A percentile compares a stretch with the other conserved stretches of the same genome.
These are phyloP conservation scores for Sutorius eximius DNA, from an alignment of 1,284 basidiomycete species.

Conservation along the genomic window DNA sequence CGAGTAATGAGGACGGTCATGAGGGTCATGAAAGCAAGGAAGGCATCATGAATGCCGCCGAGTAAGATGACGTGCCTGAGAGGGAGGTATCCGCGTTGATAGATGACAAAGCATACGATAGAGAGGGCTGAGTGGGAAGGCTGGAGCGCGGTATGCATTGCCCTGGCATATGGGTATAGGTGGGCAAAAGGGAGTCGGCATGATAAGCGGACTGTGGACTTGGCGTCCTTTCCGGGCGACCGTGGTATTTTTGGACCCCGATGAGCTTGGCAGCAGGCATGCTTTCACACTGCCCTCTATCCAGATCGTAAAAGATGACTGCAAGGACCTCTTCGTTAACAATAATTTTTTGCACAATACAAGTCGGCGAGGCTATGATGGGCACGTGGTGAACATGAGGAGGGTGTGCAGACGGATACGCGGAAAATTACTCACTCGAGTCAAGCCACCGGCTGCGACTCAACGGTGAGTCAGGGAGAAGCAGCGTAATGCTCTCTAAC, in stretches of 20 bases:
- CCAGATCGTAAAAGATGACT: slow-evolving; percentile 65
- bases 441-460: slow-evolving; percentile 61
- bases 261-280: slow-evolving; percentile 60
- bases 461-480: slow-evolving; percentile 61
- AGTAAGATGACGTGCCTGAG: slow-evolving; percentile 29
- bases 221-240: slow-evolving; percentile 33
- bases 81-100: slow-evolving; percentile 30
- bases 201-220: slow-evolving; percentile 33
- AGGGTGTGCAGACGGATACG: slow-evolving; percentile 6
- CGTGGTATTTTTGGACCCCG: slow-evolving; percentile 51
- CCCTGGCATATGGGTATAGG: slow-evolving; percentile 34
- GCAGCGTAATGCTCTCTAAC: slow-evolving; percentile 46
- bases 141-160: slow-evolving; percentile 38
- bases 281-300: slow-evolving; percentile 47
- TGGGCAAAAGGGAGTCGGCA: slow-evolving; percentile 32
- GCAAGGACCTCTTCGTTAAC: slow-evolving; percentile 62
- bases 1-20: slow-evolving; percentile 24
- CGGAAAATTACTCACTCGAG: slow-evolving; percentile 46
- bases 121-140: slow-evolving; percentile 32
- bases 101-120: slow-evolving; percentile 38
- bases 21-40: slow-evolving; percentile 36
- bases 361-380: slow-evolving; percentile 47
- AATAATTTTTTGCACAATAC: slow-evolving; percentile 66
- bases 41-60: slow-evolving; percentile 36
- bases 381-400: slow-evolving; percentile 32